Base-by-base conservation (phyloP, 2,329 filamentous ascomycete species). In the Pseudogymnoascus verrucosus region DNA sequence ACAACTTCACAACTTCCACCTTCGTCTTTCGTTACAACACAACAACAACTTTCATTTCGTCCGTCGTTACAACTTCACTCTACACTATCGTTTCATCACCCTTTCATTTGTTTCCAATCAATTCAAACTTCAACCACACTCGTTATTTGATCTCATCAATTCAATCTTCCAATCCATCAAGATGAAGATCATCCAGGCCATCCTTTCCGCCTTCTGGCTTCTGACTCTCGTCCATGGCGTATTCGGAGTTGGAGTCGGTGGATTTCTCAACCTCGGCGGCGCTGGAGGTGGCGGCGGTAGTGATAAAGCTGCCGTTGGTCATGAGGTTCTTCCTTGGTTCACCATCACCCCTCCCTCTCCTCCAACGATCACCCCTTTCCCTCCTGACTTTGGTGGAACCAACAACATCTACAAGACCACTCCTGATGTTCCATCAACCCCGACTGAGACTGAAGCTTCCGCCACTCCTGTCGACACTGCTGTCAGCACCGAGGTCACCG, bases 371-470 rank as follows among this genome's bases (percentile, higher is more conserved):
- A 8, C 16, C 31, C 1, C n/a, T 19, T 34, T 34, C 51, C 26
- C n/a, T 31, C 80, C 79, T 65, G 79, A 79, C 73, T 76, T 74
- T 62, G 74, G 80, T 64, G 76, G 75, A 63, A 72, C 26, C 16
- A n/a, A 16, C 57, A 23, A 39, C 16, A 60, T 39, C 28, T 19
- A 11, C 57, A 73, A 70, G 59, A 67, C 71, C 61, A 77, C 74
- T 65, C 73, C 70, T 69, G 73, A 76, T 60, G 75, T 77, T 74
- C 85, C 67, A 84, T 81, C 69, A 79, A 87, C 63, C 78, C 77
- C 39, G 76, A 83, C 72, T 84, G 81, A 74, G 80, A 80, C 64
- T 83, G 81, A 77, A 82, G 64, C 64, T 65, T 65, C 62, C 62
- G 67, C 64, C 11, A 68, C 64, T 62, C 34, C 37, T 6, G 67